Percentiles rank a stretch among this genome's conserved stretches.
phyloP scores from a whole-genome alignment of 2,329 filamentous ascomycete species.

The Aspergillus tubingensis region DNA sequence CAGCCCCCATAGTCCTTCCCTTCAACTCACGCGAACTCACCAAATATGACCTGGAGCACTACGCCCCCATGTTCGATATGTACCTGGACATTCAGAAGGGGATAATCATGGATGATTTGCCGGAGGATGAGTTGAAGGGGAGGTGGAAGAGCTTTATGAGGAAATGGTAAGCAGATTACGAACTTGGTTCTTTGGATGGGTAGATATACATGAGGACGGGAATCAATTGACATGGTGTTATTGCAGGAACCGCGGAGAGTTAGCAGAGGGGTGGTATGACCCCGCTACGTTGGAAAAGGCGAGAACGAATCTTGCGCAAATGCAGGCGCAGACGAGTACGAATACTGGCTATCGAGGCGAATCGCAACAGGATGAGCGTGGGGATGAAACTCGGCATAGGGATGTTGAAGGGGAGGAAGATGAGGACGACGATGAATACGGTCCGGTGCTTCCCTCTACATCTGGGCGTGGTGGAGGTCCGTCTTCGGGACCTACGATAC shows the following conservation, averaged over 20 bases:
- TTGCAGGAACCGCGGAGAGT: slow-evolving; percentile 75
- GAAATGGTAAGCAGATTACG: slow-evolving; percentile 67
- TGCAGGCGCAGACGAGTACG: background rate
- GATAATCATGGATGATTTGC: slow-evolving; percentile 66
- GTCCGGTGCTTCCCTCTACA: slow-evolving; percentile 51
- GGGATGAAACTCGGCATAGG: slow-evolving; percentile 10
- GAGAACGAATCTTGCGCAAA: slow-evolving; percentile 32
- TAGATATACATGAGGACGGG: background rate
- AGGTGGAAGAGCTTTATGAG: slow-evolving; percentile 91
- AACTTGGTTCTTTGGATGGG: background rate
- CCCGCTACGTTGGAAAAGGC: slow-evolving; percentile 66
- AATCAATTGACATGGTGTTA: slow-evolving; percentile 45
- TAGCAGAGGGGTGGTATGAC: slow-evolving; percentile 93
- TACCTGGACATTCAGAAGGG: slow-evolving; percentile 90
- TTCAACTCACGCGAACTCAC: slow-evolving; percentile 65
- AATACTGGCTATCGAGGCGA: slow-evolving; percentile 6
- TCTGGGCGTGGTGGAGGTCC: slow-evolving; percentile 6
- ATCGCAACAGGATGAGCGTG: slow-evolving; percentile 27
- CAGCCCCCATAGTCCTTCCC: slow-evolving; percentile 55
- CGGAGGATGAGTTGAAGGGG: slow-evolving; percentile 74
- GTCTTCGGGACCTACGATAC: slow-evolving; percentile 62
- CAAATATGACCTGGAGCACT: slow-evolving; percentile 67
- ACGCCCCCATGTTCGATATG: slow-evolving; percentile 73
- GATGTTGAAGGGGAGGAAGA: slow-evolving; percentile 33
- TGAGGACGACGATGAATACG: slow-evolving; percentile 65